Conservation (phyloP, 2,329 filamentous ascomycete species). For the Boeremia lycopersici region DNA sequence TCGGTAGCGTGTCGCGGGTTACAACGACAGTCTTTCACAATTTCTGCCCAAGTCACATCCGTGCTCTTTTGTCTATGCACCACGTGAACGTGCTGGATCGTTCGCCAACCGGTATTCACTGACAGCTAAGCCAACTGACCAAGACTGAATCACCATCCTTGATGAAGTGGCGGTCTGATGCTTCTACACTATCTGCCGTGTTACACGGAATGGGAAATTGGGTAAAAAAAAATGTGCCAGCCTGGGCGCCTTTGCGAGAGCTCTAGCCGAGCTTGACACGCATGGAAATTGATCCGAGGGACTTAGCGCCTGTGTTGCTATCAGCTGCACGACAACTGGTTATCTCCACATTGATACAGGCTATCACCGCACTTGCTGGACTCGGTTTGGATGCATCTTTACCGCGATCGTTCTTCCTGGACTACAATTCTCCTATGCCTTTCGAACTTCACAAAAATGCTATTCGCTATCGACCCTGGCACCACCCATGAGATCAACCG, state of each 20-base stretch:
- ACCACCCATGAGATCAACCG: too few relatives aligned
- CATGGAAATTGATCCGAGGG: conserved; percentile 7
- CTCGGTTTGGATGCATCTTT: not conserved
- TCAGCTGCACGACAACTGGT: not conserved
- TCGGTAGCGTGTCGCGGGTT: conserved; percentile 24
- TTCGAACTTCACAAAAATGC: too few relatives aligned
- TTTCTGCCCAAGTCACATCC: not conserved
- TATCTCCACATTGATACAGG: not conserved
- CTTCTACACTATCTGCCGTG: not conserved
- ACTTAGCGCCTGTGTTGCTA: not conserved
- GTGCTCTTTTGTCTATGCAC: not conserved
- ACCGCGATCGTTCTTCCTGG: not conserved
- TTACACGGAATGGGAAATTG: not conserved
- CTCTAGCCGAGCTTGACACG: not conserved
- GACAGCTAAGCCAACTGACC: not conserved
- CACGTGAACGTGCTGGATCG: conserved; percentile 16
- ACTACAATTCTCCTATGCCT: too few relatives aligned
- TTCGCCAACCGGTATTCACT: not conserved
- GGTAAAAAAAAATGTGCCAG: not conserved
- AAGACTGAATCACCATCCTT: not conserved
- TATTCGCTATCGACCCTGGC: too few relatives aligned
- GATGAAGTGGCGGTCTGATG: not conserved
- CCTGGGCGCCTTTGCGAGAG: not conserved
- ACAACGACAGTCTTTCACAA: conserved; percentile 21
- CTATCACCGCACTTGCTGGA: not conserved